phyloP scores from a whole-genome alignment of 1,284 basidiomycete genomes.

The Cutaneotrichosporon dermatis region DNA sequence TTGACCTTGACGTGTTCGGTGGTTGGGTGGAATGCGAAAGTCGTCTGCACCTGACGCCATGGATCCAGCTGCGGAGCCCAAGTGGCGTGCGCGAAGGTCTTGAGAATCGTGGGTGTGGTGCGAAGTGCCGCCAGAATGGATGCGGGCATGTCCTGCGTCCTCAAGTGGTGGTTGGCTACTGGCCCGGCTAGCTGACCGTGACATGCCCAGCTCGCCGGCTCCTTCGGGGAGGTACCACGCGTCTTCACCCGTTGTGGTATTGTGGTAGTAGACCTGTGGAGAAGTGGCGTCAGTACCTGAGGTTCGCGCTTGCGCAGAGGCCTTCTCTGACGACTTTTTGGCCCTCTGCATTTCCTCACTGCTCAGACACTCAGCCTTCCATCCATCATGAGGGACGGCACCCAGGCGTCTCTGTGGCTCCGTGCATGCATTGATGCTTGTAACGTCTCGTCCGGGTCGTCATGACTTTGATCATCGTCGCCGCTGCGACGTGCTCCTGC shows the following conservation, averaged over 20 bases:
- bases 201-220: slow-evolving; percentile 51
- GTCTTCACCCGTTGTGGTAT: slow-evolving; percentile 81
- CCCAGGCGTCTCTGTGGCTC: slow-evolving; percentile 44
- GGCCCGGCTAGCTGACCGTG: neutral
- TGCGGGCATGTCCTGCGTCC: neutral
- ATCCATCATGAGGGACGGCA: slow-evolving; percentile 46
- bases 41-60: slow-evolving; percentile 4
- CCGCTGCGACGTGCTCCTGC: slow-evolving; percentile 1
- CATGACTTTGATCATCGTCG: slow-evolving; percentile 2
- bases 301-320: neutral
- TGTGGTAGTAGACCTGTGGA: slow-evolving; percentile 82
- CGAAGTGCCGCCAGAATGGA: neutral
- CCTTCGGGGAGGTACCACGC: slow-evolving; percentile 74
- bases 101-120: neutral
- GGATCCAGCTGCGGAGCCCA: neutral
- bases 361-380: slow-evolving; percentile 44
- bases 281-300: neutral
- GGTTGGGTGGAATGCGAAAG: slow-evolving; percentile 42
- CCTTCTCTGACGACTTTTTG: neutral
- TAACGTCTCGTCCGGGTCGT: slow-evolving; percentile 17
- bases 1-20: slow-evolving; percentile 48
- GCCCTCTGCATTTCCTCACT: neutral
- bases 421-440: slow-evolving; percentile 4
- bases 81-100: neutral
- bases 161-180: neutral